Base-by-base conservation (phyloP, 805 yeast species). In the Ogataea zsoltii region DNA sequence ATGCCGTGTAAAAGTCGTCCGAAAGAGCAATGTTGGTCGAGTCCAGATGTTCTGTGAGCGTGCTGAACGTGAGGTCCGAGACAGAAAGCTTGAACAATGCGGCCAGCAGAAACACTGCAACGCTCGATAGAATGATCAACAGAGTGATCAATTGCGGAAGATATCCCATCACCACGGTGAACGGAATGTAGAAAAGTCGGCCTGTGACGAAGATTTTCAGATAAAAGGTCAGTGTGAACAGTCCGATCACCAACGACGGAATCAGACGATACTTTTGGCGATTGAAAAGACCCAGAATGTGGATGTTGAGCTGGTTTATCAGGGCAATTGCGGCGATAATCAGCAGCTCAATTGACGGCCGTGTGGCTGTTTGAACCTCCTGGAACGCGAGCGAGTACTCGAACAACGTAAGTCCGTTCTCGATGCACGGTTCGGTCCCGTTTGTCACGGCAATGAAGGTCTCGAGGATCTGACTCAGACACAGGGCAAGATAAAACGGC, bases 331-430 rank as follows among this genome's bases (percentile, higher is more conserved):
- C 48, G n/a, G 82, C 73, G 3, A 80, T 68, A 9, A 72, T 63
- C 34, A 77, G 69, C 37, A 77, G 67, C 57, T 74, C 87, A 39
- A 70, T 75, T 1, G 82, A 75, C 26, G 82, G 88, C 39, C 72
- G 66, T 42, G 44, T 67, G 28, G 70, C 65, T 35, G 72, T 70
- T 60, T 76, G 85, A 46, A 76, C 82, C 54, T 86, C 94, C 56
- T 85, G 91, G 58, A 84, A 84, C 11, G 88, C 87, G 13, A 85
- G 61, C 3, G 92, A 83, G 55, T 81, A 84, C 61, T 87, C 94
- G 63, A 86, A 85, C 29, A 86, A 65, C 0, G 94, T 82, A 51
- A 85, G 68, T 0, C 88, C 88, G 13, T 83, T 76, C 45, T 84
- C 91, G 16, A 79, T 74, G 44, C 74, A 71, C 7, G 88, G 85